A percentile compares a stretch with the other conserved stretches of the same genome.
Evolutionary conservation across 495 filamentous ascomycete genomes (phyloP).

Genomic region (Podospora appendiculata): DNA sequence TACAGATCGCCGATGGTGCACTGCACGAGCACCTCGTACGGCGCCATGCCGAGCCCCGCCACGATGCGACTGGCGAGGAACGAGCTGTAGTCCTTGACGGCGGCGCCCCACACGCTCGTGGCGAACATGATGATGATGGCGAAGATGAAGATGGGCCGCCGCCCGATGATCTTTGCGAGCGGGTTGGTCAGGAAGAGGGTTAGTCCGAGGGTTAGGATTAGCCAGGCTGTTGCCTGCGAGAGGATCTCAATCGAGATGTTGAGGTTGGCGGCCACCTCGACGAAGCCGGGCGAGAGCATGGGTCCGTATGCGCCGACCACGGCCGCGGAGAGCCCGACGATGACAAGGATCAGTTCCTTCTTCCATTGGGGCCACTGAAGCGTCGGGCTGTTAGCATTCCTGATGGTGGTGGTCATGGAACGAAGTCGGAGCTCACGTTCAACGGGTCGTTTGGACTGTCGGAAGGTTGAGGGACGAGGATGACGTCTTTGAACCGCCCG

Average conservation of each 20-base stretch:
- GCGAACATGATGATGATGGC: slow-evolving; percentile 51
- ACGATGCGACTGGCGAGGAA: slow-evolving; percentile 46
- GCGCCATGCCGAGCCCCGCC: slow-evolving; percentile 48
- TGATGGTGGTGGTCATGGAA: background rate
- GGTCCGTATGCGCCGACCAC: slow-evolving; percentile 50
- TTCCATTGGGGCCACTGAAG: slow-evolving; percentile 25
- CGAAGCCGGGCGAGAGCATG: slow-evolving; percentile 45
- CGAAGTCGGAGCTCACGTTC: slow-evolving; percentile 24
- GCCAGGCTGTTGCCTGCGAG: slow-evolving; percentile 29
- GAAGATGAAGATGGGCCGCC: slow-evolving; percentile 54
- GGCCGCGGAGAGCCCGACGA: slow-evolving; percentile 46
- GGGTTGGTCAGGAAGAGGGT: slow-evolving; percentile 52
- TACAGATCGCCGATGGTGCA: slow-evolving; percentile 49
- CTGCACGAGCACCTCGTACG: slow-evolving; percentile 51
- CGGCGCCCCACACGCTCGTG: slow-evolving; percentile 53
- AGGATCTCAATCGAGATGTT: slow-evolving; percentile 25
- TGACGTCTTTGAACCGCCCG: slow-evolving; percentile 36
- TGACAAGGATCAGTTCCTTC: slow-evolving; percentile 45
- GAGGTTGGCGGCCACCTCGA: slow-evolving; percentile 29
- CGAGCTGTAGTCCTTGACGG: slow-evolving; percentile 45
- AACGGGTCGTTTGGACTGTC: slow-evolving; percentile 49
- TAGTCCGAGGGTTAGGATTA: slow-evolving; percentile 25
- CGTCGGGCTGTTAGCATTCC: background rate
- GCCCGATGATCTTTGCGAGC: slow-evolving; percentile 56
- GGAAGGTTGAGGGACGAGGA: slow-evolving; percentile 47